These are phyloP conservation scores for Prunus fruticosa DNA, from an alignment of 306 rosid genomes.

Conservation along the genomic window DNA sequence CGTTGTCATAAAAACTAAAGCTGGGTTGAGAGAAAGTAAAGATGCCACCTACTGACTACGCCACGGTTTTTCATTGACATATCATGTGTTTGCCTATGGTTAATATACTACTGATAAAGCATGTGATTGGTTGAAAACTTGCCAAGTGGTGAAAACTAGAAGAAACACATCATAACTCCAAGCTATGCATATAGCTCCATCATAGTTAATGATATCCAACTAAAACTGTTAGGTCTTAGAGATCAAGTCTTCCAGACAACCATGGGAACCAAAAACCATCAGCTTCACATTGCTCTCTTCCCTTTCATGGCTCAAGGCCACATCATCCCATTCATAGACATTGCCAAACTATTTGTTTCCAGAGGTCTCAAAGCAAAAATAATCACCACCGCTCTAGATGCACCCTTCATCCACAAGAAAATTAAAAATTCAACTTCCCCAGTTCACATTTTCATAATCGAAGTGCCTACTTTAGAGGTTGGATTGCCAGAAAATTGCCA, in stretches of 20 bases:
- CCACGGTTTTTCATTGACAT: too few relatives aligned
- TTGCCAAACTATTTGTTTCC: constrained; percentile 36
- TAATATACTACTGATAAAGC: too few relatives aligned
- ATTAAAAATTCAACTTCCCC: not conserved
- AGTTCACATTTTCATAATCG: constrained; percentile 5
- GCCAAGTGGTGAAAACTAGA: not conserved
- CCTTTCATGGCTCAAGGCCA: constrained; percentile 40
- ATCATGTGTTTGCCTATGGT: too few relatives aligned
- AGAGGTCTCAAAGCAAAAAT: constrained; percentile 29
- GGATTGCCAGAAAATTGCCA: constrained; percentile 42
- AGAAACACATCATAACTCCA: not conserved
- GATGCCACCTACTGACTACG: too few relatives aligned
- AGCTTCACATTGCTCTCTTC: constrained; percentile 26
- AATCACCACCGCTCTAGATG: constrained; percentile 29
- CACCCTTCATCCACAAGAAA: constrained; percentile 12
- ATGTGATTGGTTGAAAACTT: not conserved
- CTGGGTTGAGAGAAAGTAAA: too few relatives aligned
- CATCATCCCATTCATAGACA: constrained; percentile 32
- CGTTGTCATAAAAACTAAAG: too few relatives aligned
- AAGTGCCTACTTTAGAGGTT: constrained; percentile 20
- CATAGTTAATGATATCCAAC: not conserved
- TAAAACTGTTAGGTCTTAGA: not conserved
- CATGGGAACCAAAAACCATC: constrained; percentile 12
- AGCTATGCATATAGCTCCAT: too few relatives aligned
- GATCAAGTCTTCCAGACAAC: not conserved